Percentiles rank a stretch among this genome's conserved stretches.
phyloP scores from a whole-genome alignment of 208 protist species.

The Trypanosoma boissoni region DNA sequence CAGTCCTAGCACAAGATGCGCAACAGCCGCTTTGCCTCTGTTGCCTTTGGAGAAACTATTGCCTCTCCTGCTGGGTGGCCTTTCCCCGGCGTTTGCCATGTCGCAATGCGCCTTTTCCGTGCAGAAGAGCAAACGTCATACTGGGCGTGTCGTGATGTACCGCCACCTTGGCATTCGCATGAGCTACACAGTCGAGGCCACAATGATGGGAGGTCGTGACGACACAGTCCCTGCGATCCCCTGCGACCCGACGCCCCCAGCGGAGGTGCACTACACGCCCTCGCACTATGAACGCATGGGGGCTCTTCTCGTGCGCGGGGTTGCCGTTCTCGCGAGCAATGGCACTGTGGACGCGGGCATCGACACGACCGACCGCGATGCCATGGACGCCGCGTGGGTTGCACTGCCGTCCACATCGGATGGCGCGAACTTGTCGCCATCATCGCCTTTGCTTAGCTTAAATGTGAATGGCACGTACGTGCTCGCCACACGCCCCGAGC shows the following conservation, averaged over 20 bases:
- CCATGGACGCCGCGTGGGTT: conserved; percentile 28
- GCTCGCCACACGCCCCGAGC: conserved; percentile 46
- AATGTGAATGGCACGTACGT: too few relatives aligned
- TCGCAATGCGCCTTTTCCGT: conserved; percentile 83
- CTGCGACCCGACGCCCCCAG: not conserved
- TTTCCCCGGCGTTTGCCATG: conserved; percentile 69
- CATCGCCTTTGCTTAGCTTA: too few relatives aligned
- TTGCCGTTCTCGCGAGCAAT: conserved; percentile 8
- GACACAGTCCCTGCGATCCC: too few relatives aligned
- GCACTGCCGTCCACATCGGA: not conserved
- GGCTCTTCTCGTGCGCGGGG: conserved; percentile 9
- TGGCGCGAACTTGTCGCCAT: too few relatives aligned
- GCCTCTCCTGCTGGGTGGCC: conserved; percentile 47
- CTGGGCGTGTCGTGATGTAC: conserved; percentile 91
- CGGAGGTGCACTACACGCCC: conserved; percentile 23
- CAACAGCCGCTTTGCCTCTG: not conserved
- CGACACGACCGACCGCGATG: not conserved
- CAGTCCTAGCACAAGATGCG: not conserved
- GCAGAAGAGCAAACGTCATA: conserved; percentile 84
- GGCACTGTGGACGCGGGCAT: conserved; percentile 7
- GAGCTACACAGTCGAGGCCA: conserved; percentile 93
- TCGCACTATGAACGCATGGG: conserved; percentile 30
- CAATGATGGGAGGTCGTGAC: conserved; percentile 82
- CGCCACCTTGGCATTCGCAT: conserved; percentile 90
- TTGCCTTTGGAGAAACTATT: conserved; percentile 72